Base-by-base conservation (phyloP, 768 basidiomycete genomes). In the Trametes maxima region DNA sequence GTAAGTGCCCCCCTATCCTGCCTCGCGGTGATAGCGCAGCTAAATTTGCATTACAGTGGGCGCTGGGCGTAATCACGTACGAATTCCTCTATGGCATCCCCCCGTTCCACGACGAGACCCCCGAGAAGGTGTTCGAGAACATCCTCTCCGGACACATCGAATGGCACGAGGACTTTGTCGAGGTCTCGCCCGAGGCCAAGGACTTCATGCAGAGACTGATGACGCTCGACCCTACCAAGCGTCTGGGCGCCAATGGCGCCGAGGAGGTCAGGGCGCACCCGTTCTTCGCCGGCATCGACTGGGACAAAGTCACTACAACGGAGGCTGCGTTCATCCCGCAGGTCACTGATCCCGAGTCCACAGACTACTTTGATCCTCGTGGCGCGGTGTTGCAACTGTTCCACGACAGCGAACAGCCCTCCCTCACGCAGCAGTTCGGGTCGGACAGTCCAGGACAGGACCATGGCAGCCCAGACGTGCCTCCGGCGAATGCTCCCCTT, bases 311-410 rank as follows among this genome's bases (percentile, higher is more conserved):
- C 55, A 92, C 92, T 8, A 85, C 85, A 8, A 85, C 87, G 5
- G 91, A 96, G 75, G 94, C 95, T 11, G 92, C 89, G 35, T 99
- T 99, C 77, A 94, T 98, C 53, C 97, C 97, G 48, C 90, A 95
- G 70, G 86, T 97, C 36, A 85, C 90, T 14, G 95, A 98, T 74
- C 95, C 95, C 4, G 95, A 98, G 76, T 96, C 94, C 21, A 99
- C 97, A n/a, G 97, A 99, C 73, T 99, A 99, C 77, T 99, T 99
- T 69, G 97, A 99, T 76, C 85, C 95, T 62, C 88, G 97, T 45
- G 97, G 97, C 3, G 96, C 96, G 16, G 85, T 92, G 45, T 85
- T 89, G 33, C 92, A 94, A 70, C 77, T 92, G 37, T 97, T 98
- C 82, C 89, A 94, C 48, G 96, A 98, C 60, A 93, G 95, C 48